A percentile compares a stretch with the other conserved stretches of the same genome.
phyloP scores from a whole-genome alignment of 768 basidiomycete species.

The Tylopilus plumbeoviolaceoides region DNA sequence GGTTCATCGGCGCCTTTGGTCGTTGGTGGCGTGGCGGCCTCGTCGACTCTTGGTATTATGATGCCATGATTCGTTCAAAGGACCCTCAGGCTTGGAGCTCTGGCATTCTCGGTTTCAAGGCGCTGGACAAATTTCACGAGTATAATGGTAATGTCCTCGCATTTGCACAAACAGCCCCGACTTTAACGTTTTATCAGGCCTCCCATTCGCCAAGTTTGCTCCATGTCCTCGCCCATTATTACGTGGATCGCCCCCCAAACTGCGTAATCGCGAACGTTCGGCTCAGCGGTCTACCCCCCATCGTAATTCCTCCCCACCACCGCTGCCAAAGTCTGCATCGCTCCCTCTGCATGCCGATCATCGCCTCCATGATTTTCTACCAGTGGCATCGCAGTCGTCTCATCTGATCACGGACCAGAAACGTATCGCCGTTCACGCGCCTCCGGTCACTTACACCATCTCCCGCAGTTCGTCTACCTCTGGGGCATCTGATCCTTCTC shows the following conservation, averaged over 20 bases:
- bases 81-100: conserved; percentile 75
- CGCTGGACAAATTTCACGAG: conserved; percentile 64
- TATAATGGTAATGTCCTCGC: conserved; percentile 50
- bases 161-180: background rate
- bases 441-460: conserved; percentile 20
- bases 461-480: conserved; percentile 24
- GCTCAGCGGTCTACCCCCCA: conserved; percentile 40
- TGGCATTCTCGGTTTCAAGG: conserved; percentile 73
- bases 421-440: conserved; percentile 25
- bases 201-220: conserved; percentile 49
- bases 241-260: conserved; percentile 50
- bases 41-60: conserved; percentile 78
- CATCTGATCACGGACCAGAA: conserved; percentile 23
- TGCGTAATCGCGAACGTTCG: conserved; percentile 57
- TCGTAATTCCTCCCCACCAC: conserved; percentile 75
- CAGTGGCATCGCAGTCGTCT: conserved; percentile 22
- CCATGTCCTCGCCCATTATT: conserved; percentile 39
- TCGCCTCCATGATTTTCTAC: conserved; percentile 26
- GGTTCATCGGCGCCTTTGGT: conserved; percentile 90
- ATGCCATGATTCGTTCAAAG: conserved; percentile 57
- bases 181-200: conserved; percentile 32
- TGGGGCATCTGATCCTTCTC: conserved; percentile 52
- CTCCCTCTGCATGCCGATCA: conserved; percentile 66
- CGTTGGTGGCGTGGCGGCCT: conserved; percentile 86
- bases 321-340: conserved; percentile 77